Evolutionary conservation across 2,329 filamentous ascomycete species (phyloP).

Genomic region (Coleophoma cylindrospora): DNA sequence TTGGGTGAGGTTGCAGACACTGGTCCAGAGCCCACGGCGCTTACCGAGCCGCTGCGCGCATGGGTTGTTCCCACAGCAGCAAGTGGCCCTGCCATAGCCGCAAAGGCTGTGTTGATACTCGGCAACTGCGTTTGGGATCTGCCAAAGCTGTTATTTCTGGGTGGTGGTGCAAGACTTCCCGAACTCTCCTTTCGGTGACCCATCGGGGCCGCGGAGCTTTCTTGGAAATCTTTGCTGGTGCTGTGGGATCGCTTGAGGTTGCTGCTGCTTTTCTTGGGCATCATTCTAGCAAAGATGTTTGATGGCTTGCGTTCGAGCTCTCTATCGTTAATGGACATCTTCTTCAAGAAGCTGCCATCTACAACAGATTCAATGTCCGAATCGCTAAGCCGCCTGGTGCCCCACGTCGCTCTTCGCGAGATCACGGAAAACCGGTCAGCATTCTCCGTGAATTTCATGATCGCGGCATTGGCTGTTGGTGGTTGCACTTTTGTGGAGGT

Average conservation of each 20-base stretch:
- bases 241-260: conserved; percentile 25
- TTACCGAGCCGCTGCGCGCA: conserved; percentile 55
- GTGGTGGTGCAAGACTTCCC: conserved; percentile 40
- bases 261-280: conserved; percentile 22
- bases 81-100: conserved; percentile 48
- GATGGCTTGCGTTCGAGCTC: conserved; percentile 32
- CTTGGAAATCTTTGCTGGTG: conserved; percentile 13
- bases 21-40: conserved; percentile 52
- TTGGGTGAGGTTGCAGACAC: conserved; percentile 45
- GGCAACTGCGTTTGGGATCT: conserved; percentile 40
- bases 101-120: conserved; percentile 54
- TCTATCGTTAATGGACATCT: conserved; percentile 45
- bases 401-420: conserved; percentile 64
- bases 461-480: conserved; percentile 41
- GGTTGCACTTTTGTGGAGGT: conserved; percentile 34
- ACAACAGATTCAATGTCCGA: conserved; percentile 54
- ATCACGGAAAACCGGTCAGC: conserved; percentile 49
- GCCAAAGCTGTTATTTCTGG: conserved; percentile 42
- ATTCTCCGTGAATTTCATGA: conserved; percentile 36
- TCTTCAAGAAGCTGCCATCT: conserved; percentile 59
- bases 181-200: conserved; percentile 26
- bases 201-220: conserved; percentile 15
- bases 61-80: conserved; percentile 51
- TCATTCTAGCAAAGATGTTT: conserved; percentile 44
- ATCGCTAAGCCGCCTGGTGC: conserved; percentile 61